Base-by-base conservation (phyloP, 495 filamentous ascomycete genomes). In the Hypomontagnella submonticulosa region DNA sequence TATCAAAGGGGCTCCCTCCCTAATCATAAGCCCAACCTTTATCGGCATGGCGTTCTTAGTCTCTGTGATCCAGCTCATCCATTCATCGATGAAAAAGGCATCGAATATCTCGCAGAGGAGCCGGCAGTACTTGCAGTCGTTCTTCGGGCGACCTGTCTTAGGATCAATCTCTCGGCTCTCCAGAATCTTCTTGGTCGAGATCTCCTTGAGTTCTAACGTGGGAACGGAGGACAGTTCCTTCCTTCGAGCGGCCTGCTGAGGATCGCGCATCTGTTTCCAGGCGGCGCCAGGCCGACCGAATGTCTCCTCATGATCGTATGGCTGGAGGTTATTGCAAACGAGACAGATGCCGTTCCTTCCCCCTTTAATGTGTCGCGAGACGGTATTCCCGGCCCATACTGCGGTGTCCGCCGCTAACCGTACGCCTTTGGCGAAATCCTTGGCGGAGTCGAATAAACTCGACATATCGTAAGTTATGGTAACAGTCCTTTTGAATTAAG, bases 61-160 rank as follows among this genome's bases (percentile, higher is more conserved):
- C 44, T 64, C 61, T 30, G 44, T 57, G 33, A 64, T 57, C 61
- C 61, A 64, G 47, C 30, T 64, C 61, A 57, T 64, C 61, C 61
- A 64, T 15, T 64, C 32, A 7, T 64, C 61, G 32, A 64, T 57
- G 40, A 64, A 64, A 18, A 52, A 64, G 1, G 61, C 61, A 9
- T 64, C 61, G 19, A 64, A 64, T 16, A 64, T 64, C 9, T 64
- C 61, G 13, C 61, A 64, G 4, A 64, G 53, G 0, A 64, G 46
- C 0, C 61, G 52, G 30, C 61, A 64, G n/a, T 64, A 64, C 38
- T 42, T 64, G 53, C 61, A 64, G 12, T 64, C 38, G 6, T 57
- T 57, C 32, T 64, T 64, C 32, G 52, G 61, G 11, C 13, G 53
- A 15, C 53, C 47, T 1, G 61, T 64, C 13, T 57, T 18, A 4